Evolutionary conservation across 768 basidiomycete species (phyloP).

Genomic region (Xerocomellus chrysenteron): DNA sequence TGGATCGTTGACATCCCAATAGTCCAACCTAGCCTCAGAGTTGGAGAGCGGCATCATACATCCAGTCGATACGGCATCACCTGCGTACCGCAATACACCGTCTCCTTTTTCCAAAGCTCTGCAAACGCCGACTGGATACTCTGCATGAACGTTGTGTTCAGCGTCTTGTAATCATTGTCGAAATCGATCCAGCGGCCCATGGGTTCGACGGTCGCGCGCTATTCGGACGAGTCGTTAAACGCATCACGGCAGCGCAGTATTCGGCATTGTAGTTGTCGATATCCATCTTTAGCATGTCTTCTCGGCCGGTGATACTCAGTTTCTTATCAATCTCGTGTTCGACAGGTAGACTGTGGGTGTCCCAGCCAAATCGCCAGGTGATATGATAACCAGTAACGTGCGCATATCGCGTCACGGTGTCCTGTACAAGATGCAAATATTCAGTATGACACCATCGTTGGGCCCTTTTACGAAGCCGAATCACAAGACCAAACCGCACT

Average conservation of each 20-base stretch:
- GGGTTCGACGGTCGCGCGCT: conserved; percentile 92
- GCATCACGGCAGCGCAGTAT: conserved; percentile 96
- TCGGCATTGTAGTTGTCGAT: conserved; percentile 98
- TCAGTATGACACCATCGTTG: conserved; percentile 2
- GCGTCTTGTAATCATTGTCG: conserved; percentile 98
- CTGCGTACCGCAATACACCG: conserved; percentile 89
- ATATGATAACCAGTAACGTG: conserved; percentile 92
- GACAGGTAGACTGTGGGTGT: conserved; percentile 97
- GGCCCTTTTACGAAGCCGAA: not conserved
- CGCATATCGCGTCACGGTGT: conserved; percentile 96
- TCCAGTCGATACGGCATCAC: conserved; percentile 99
- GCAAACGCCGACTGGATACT: conserved; percentile 99
- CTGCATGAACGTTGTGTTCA: conserved; percentile 94
- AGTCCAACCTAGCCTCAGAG: conserved; percentile 92
- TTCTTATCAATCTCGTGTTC: conserved; percentile 99
- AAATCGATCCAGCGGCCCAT: conserved; percentile 99
- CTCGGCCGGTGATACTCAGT: conserved; percentile 86
- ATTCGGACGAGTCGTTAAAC: conserved; percentile 91
- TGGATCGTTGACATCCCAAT: conserved; percentile 92
- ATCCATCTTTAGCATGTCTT: conserved; percentile 92
- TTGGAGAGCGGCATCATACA: conserved; percentile 96
- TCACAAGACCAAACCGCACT: conserved; percentile 42
- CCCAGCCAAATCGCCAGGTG: conserved; percentile 95
- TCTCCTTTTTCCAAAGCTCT: conserved; percentile 85
- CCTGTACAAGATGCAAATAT: conserved; percentile 45